Conservation (phyloP, 352 stramenopile genomes). For the Discostella stelligera region DNA sequence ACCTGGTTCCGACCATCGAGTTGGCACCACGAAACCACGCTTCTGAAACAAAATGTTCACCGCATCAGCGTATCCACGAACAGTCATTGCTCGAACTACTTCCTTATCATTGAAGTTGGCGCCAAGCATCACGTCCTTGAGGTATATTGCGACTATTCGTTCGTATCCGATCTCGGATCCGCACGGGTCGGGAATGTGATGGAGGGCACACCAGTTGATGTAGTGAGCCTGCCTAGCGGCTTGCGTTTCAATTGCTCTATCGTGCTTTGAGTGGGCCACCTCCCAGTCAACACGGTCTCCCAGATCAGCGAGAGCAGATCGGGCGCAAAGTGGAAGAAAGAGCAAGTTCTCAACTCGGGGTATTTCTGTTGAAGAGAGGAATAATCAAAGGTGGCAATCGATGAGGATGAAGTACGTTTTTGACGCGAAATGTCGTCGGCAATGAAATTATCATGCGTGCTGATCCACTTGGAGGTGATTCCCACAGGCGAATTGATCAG, state of each 20-base stretch:
- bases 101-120: neutral
- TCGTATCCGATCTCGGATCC: neutral
- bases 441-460: slow-evolving; percentile 16
- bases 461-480: slow-evolving; percentile 11
- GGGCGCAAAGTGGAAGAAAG: slow-evolving; percentile 5
- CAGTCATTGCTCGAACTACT: neutral
- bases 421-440: slow-evolving; percentile 22
- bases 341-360: slow-evolving; percentile 14
- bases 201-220: slow-evolving; percentile 9
- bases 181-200: slow-evolving; percentile 5
- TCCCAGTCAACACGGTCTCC: slow-evolving; percentile 12
- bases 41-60: neutral
- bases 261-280: slow-evolving; percentile 12
- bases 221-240: slow-evolving; percentile 29
- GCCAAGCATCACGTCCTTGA: slow-evolving; percentile 7
- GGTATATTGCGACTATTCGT: slow-evolving; percentile 5
- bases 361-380: slow-evolving; percentile 32
- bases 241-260: slow-evolving; percentile 9
- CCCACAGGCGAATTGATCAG: slow-evolving; percentile 31
- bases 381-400: slow-evolving; percentile 18
- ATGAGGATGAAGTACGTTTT: neutral
- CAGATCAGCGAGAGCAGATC: slow-evolving; percentile 22
- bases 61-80: neutral
- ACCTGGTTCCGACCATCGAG: neutral
- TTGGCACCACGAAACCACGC: neutral